Percentiles rank a stretch among this genome's conserved stretches.
These are phyloP conservation scores for Binderoboletus segoi DNA, from an alignment of 1,284 basidiomycete species.

Conservation along the genomic window DNA sequence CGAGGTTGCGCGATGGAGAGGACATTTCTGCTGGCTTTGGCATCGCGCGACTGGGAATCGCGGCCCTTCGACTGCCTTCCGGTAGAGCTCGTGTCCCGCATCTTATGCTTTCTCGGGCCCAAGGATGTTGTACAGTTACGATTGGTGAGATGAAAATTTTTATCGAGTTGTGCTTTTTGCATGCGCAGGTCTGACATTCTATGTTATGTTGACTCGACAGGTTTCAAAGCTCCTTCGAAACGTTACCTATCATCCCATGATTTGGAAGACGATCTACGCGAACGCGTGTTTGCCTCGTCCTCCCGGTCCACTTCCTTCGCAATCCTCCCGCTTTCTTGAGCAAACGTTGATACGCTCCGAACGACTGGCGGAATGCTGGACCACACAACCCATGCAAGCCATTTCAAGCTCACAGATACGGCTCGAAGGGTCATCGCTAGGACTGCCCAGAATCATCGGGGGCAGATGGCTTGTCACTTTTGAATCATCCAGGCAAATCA, in stretches of 20 bases:
- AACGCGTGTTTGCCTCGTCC: slow-evolving; percentile 8
- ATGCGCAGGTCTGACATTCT: no score
- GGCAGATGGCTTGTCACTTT: slow-evolving; percentile 11
- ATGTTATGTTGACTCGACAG: no score
- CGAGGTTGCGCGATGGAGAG: no score
- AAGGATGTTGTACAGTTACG: no score
- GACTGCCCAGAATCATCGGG: background rate
- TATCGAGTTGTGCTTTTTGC: no score
- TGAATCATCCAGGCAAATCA: slow-evolving; percentile 4
- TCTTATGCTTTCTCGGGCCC: no score
- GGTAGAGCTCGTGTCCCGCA: no score
- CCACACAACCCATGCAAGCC: slow-evolving; percentile 1
- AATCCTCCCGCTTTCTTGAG: no score
- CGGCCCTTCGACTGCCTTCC: no score
- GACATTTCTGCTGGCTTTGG: no score
- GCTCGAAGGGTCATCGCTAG: background rate
- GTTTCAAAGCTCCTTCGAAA: slow-evolving; percentile 6
- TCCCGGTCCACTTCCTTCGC: slow-evolving; percentile 13
- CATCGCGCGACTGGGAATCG: no score
- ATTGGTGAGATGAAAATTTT: no score
- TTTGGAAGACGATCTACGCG: slow-evolving; percentile 12
- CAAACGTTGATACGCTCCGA: slow-evolving; percentile 1
- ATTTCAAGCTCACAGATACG: background rate
- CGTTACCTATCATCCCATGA: background rate
- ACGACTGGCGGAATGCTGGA: slow-evolving; percentile 4